phyloP scores from a whole-genome alignment of 2,329 filamentous ascomycete species.

The Madurella fahalii region DNA sequence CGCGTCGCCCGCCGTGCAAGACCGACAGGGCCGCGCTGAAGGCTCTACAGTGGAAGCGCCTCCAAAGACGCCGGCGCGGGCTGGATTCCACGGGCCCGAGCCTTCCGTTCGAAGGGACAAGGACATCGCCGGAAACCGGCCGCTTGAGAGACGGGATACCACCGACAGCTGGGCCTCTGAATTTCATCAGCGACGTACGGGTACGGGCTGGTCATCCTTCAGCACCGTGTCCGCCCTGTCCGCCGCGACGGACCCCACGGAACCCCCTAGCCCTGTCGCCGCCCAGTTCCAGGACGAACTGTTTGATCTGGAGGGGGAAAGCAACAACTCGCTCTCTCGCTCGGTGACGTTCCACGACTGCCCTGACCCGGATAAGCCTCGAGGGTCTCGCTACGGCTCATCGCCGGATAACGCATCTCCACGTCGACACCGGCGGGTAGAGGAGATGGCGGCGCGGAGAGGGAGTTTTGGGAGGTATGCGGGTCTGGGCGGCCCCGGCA shows the following conservation, averaged over 20 bases:
- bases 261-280: constrained; percentile 15
- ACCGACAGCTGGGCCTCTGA: constrained; percentile 10
- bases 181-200: constrained; percentile 7
- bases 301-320: constrained; percentile 3
- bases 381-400: background rate
- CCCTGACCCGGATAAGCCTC: constrained; percentile 5
- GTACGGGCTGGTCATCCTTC: constrained; percentile 13
- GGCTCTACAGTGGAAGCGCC: constrained; percentile 1
- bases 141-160: constrained; percentile 16
- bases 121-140: constrained; percentile 10
- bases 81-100: background rate
- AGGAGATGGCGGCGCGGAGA: constrained; percentile 5
- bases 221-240: constrained; percentile 11
- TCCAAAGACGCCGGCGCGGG: constrained; percentile 8
- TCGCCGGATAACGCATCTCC: constrained; percentile 7
- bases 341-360: constrained; percentile 3
- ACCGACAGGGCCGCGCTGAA: background rate
- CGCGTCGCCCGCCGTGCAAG: background rate
- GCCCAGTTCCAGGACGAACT: constrained; percentile 11
- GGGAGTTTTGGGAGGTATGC: constrained; percentile 3
- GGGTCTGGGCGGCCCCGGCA: background rate
- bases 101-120: constrained; percentile 6
- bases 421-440: constrained; percentile 8
- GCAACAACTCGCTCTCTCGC: constrained; percentile 3
- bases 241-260: constrained; percentile 15